These are phyloP conservation scores for Heliosperma pusillum DNA, from an alignment of 148 eudicot genomes.

Conservation along the genomic window DNA sequence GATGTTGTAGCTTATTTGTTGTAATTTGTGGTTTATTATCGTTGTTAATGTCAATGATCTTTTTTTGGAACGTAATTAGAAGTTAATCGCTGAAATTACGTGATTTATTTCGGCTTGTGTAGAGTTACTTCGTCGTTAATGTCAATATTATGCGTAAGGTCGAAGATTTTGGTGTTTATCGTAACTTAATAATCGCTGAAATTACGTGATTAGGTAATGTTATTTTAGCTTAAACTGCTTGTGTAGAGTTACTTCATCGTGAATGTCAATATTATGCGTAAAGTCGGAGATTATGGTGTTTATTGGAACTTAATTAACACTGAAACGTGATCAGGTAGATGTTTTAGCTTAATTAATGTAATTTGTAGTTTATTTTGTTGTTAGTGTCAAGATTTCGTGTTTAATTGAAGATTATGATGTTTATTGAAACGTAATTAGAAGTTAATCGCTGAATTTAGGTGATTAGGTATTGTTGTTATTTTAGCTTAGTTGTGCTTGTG, in stretches of 20 bases:
- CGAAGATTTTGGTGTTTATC: background rate
- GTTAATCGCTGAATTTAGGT: background rate
- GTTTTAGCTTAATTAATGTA: too few species aligned
- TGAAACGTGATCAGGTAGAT: constrained; percentile 27
- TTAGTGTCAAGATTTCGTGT: background rate
- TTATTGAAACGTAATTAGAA: background rate
- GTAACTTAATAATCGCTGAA: too few species aligned
- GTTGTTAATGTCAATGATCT: background rate
- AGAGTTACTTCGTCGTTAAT: background rate
- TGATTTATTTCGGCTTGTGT: too few species aligned
- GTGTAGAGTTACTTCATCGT: too few species aligned
- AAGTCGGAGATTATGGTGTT: background rate
- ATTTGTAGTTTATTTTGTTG: background rate
- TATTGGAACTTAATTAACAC: background rate
- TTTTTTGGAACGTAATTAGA: background rate
- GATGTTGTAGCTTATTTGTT: background rate
- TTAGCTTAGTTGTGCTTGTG: too few species aligned
- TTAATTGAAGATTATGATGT: background rate
- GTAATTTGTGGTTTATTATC: background rate
- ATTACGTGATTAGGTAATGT: background rate
- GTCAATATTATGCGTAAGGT: background rate
- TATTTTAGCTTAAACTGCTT: background rate
- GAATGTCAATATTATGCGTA: too few species aligned
- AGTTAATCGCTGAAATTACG: background rate
- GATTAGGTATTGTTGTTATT: background rate